A percentile compares a stretch with the other conserved stretches of the same genome.
phyloP scores from a whole-genome alignment of 2,329 filamentous ascomycete species.

The Thielaviopsis populi region DNA sequence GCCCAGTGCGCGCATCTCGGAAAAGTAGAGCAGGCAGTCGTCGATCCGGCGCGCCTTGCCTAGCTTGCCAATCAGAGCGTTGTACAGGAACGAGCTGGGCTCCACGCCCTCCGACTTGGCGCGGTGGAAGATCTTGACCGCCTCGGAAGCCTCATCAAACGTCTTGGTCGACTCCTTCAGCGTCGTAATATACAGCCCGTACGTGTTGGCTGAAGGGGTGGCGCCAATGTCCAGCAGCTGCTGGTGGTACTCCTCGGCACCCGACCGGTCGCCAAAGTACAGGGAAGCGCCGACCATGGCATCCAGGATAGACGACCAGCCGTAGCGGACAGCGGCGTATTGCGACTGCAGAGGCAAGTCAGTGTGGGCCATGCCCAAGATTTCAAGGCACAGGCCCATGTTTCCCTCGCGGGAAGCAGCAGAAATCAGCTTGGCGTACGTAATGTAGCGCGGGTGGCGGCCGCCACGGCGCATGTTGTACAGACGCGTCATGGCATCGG shows the following conservation, averaged over 20 bases:
- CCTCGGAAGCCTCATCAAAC: slow-evolving; percentile 92
- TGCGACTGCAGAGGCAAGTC: slow-evolving; percentile 77
- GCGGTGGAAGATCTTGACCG: slow-evolving; percentile 91
- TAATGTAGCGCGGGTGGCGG: slow-evolving; percentile 86
- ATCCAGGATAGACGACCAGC: slow-evolving; percentile 92
- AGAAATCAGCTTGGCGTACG: slow-evolving; percentile 87
- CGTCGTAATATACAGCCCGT: slow-evolving; percentile 97
- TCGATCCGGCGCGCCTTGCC: slow-evolving; percentile 96
- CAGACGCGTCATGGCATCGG: slow-evolving; percentile 69
- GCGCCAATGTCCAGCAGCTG: slow-evolving; percentile 82
- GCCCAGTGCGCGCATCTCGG: slow-evolving; percentile 84
- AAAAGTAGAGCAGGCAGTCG: slow-evolving; percentile 95
- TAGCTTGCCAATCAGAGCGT: slow-evolving; percentile 93
- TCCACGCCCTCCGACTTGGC: slow-evolving; percentile 89
- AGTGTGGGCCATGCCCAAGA: slow-evolving; percentile 73
- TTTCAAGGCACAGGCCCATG: slow-evolving; percentile 67
- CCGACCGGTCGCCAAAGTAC: slow-evolving; percentile 60
- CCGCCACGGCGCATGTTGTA: slow-evolving; percentile 87
- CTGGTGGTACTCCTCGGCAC: slow-evolving; percentile 78
- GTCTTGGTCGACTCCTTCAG: slow-evolving; percentile 95
- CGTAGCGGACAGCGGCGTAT: slow-evolving; percentile 78
- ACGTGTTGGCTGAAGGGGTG: slow-evolving; percentile 91
- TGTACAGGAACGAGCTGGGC: slow-evolving; percentile 94
- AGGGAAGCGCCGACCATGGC: slow-evolving; percentile 91
- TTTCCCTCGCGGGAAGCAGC: slow-evolving; percentile 76